Base-by-base conservation (phyloP, 495 filamentous ascomycete species). In the Penicillium canescens region DNA sequence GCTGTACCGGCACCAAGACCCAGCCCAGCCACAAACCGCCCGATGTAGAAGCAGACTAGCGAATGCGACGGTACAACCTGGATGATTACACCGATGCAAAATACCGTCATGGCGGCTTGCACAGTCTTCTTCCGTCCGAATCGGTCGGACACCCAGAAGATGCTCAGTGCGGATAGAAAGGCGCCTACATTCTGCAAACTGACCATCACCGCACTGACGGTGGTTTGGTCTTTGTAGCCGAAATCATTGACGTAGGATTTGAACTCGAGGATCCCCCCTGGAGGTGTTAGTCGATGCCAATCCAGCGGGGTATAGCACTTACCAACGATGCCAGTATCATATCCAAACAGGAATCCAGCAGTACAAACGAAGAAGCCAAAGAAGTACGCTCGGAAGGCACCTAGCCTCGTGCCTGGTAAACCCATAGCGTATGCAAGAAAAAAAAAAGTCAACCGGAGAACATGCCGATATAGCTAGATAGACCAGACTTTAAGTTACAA, bases 1-100 rank as follows among this genome's bases (percentile, higher is more conserved):
- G 79, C 76, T 0, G 78, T 80, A 3, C 76, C 75, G 18, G 66
- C 74, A 11, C 82, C 83, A 18, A 84, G 72, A 6, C 82, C 83
- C 11, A 86, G 54, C 21, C 82, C 82, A 2, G 75, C 70, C n/a
- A 85, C 66, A 6, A 82, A 68, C 36, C 82, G 68, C 4, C 69
- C 74, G 6, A 69, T 71, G 43, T 80, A 79, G 59, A 74, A 79
- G 26, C 72, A 72, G 5, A 63, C 71, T 3, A 80, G 56, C 1
- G 73, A 76, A 47, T 75, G 69, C 0, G 73, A 75, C 7, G 73
- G 69, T 26, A 71, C 54, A 0, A 72, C 66, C 42, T 79, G 75
- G 8, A 80, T 45, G 28, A 79, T 64, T 18, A 66, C 73, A 20
- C 77, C 77, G 42, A 74, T 46, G 47, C 56, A 67, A 62, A 80